Evolutionary conservation across 2,329 filamentous ascomycete genomes (phyloP).

Genomic region (Fusarium succisae): DNA sequence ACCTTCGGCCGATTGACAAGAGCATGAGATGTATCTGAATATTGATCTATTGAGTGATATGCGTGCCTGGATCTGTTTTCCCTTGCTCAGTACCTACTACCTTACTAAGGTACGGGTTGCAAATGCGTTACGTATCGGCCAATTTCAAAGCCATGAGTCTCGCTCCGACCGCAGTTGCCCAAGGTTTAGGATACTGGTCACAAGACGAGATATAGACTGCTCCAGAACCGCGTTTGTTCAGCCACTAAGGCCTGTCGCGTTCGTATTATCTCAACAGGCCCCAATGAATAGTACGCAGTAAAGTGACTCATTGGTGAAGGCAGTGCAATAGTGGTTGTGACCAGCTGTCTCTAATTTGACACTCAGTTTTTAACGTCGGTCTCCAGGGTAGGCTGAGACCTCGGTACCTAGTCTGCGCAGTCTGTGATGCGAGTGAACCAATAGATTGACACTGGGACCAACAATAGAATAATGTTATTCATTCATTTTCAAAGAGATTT

Average conservation of each 20-base stretch:
- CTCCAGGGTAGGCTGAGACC: background rate
- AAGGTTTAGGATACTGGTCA: background rate
- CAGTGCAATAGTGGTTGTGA: background rate
- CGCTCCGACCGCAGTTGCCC: background rate
- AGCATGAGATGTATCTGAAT: background rate
- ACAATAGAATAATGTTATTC: background rate
- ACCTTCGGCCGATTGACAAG: constrained; percentile 26
- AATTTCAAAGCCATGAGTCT: background rate
- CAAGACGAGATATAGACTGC: background rate
- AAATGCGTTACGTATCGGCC: background rate
- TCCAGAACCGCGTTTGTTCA: constrained; percentile 4
- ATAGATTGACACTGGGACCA: background rate
- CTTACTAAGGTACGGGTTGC: background rate
- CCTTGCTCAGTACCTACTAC: background rate
- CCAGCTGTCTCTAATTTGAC: background rate
- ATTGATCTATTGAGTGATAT: background rate
- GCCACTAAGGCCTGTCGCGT: background rate
- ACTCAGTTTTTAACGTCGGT: background rate
- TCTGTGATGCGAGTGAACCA: background rate
- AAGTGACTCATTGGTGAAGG: background rate
- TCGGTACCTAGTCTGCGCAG: background rate
- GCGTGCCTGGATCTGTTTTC: background rate
- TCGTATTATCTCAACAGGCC: background rate
- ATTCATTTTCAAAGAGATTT: background rate
- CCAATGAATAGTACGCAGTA: background rate